A percentile compares a stretch with the other conserved stretches of the same genome.
phyloP scores from a whole-genome alignment of 257 asterid species.

The Nyctanthes arbortristis region DNA sequence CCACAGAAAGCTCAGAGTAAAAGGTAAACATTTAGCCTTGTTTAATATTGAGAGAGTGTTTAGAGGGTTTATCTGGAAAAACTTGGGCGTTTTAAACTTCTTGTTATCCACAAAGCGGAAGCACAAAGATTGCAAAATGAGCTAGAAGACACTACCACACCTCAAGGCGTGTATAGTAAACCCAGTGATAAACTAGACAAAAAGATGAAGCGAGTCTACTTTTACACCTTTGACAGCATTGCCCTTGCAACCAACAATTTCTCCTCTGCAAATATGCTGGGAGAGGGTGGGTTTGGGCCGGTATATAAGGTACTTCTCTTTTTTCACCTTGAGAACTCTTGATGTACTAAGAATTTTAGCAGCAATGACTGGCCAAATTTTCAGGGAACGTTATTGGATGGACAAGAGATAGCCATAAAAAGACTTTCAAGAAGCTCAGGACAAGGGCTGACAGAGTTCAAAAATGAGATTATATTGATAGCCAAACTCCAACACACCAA shows the following conservation, averaged over 20 bases:
- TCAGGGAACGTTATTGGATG: slow-evolving; percentile 12
- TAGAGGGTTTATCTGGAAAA: background rate
- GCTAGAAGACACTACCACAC: slow-evolving; percentile 1
- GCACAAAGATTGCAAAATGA: slow-evolving; percentile 2
- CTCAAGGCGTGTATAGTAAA: background rate
- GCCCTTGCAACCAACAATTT: slow-evolving; percentile 29
- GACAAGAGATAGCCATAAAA: slow-evolving; percentile 22
- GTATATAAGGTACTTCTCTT: too few species aligned
- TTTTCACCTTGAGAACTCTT: background rate
- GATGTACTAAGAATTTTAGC: background rate
- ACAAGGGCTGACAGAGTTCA: slow-evolving; percentile 20
- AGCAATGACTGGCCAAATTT: background rate
- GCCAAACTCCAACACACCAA: slow-evolving; percentile 25
- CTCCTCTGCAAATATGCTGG: slow-evolving; percentile 27
- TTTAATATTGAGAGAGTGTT: background rate
- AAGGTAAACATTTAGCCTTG: slow-evolving; percentile 9
- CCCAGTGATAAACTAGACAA: background rate
- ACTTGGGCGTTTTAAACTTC: background rate
- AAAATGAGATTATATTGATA: slow-evolving; percentile 23
- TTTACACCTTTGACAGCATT: slow-evolving; percentile 24
- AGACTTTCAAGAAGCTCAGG: slow-evolving; percentile 25
- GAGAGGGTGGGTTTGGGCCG: slow-evolving; percentile 38
- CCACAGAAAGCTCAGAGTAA: slow-evolving; percentile 11
- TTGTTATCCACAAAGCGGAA: background rate
- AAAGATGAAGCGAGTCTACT: slow-evolving; percentile 20